These are phyloP conservation scores for Salisapilia sapeloensis DNA, from an alignment of 352 stramenopile species.

Conservation along the genomic window DNA sequence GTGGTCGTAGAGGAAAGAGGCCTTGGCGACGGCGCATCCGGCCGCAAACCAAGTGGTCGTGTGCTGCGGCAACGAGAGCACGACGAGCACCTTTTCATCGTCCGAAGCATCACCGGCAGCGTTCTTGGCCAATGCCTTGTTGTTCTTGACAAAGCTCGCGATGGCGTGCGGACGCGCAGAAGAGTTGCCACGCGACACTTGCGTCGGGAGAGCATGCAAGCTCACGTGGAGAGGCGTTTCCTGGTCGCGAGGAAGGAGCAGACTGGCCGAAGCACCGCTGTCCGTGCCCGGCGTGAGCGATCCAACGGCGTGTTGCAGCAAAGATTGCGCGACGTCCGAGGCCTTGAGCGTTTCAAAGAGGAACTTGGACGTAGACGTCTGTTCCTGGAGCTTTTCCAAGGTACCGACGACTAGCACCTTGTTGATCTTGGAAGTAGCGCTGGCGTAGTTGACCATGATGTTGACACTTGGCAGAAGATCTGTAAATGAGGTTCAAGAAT, in stretches of 20 bases:
- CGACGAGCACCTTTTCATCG: conserved; percentile 28
- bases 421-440: conserved; percentile 13
- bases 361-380: conserved; percentile 12
- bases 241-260: conserved; percentile 19
- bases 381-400: conserved; percentile 18
- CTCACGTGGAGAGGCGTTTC: conserved; percentile 19
- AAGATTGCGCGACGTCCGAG: conserved; percentile 6
- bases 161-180: conserved; percentile 60
- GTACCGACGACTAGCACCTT: conserved; percentile 34
- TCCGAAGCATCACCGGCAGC: conserved; percentile 5
- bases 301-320: conserved; percentile 30
- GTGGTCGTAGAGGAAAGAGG: conserved; percentile 30
- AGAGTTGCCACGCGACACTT: conserved; percentile 52
- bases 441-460: conserved; percentile 27
- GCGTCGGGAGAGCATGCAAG: conserved; percentile 36
- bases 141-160: conserved; percentile 32
- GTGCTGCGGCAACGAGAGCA: conserved; percentile 33
- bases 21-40: conserved; percentile 27
- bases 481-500: too few species aligned
- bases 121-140: conserved; percentile 12
- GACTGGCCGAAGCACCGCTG: conserved; percentile 19
- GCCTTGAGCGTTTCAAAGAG: conserved; percentile 14
- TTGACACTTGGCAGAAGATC: too few species aligned
- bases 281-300: conserved; percentile 19
- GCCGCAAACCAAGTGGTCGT: conserved; percentile 35